Evolutionary conservation across 2,329 filamentous ascomycete genomes (phyloP), one percentile per base, ranked within the genome.

Genomic region (Phialophora expanda): DNA sequence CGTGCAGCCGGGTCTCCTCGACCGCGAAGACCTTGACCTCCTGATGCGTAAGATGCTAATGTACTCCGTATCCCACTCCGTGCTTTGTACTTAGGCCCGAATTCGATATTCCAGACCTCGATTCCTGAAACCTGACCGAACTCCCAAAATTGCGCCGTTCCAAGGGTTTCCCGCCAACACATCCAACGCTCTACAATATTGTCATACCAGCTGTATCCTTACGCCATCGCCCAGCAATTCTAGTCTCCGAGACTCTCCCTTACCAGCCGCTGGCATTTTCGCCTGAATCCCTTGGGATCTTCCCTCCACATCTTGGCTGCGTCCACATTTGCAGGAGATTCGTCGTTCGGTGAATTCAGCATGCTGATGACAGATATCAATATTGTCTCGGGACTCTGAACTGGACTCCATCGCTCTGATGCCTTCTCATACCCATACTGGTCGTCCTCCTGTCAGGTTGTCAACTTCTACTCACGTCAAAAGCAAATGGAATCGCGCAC

Each of bases 341-440:
- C 95, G 75, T 96, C 92, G 77, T 99, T 99, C 56, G 95, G 95
- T 74, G 90, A 90, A 69, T 91, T 89, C 70, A 99, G 88, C 82
- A 99, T 89, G 77, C 91, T 95, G 76, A 99, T 96, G 38, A 96
- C 93, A 74, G 89, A 93, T 34, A 99, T 80, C 56, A 99, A 82
- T 68, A 99, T 98, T 24, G 93, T 96, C 83, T 97, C 94, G 61
- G 94, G 93, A 12, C 90, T 93, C 79, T 98, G 95, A 1, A 98
- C 94, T 30, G 95, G 95, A 66, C 87, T 91, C 95, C 95, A 99
- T 67, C 95, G 88, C 84, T 99, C 95, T 32, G 87, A 85, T 17
- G 93, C 93, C 28, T 86, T 86, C 79, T 99, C 95, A 81, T 99
- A 99, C 61, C 94, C 94, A 79, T 91, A 95, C 75, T 91, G 89